Evolutionary conservation across 768 basidiomycete species (phyloP).

Genomic region (Trametes coccinea): DNA sequence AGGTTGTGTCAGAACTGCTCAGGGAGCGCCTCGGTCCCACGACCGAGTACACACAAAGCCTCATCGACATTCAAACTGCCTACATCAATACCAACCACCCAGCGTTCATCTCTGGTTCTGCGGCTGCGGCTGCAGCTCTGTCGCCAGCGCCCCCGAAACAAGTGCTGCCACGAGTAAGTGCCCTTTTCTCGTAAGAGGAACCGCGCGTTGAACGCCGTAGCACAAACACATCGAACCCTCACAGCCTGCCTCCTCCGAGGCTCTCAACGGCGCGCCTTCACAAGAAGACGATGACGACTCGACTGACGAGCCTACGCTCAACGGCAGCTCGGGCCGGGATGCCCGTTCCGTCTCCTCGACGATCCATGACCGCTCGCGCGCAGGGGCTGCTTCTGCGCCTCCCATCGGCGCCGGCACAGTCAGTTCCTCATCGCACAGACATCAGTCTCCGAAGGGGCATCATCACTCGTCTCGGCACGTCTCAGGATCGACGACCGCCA

Average conservation of each 20-base stretch:
- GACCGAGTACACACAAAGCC: conserved; percentile 91
- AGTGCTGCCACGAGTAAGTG: conserved; percentile 55
- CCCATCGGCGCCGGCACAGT: conserved; percentile 30
- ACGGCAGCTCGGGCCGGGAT: conserved; percentile 54
- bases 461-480: conserved; percentile 29
- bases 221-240: conserved; percentile 23
- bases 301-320: conserved; percentile 55
- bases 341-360: conserved; percentile 77
- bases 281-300: conserved; percentile 69
- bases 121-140: conserved; percentile 55
- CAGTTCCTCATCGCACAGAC: conserved; percentile 22
- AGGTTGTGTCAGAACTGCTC: conserved; percentile 94
- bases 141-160: conserved; percentile 44
- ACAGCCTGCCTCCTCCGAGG: conserved; percentile 67
- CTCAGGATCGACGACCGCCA: conserved; percentile 9
- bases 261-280: conserved; percentile 51
- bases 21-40: conserved; percentile 95
- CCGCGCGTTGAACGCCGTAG: conserved; percentile 19
- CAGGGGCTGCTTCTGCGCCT: conserved; percentile 35
- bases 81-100: conserved; percentile 99
- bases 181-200: neutral
- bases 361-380: conserved; percentile 68
- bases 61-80: conserved; percentile 96
- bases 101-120: conserved; percentile 82
- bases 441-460: conserved; percentile 25